Base-by-base conservation (phyloP, 2,329 filamentous ascomycete species). In the Colletotrichum sansevieriae region DNA sequence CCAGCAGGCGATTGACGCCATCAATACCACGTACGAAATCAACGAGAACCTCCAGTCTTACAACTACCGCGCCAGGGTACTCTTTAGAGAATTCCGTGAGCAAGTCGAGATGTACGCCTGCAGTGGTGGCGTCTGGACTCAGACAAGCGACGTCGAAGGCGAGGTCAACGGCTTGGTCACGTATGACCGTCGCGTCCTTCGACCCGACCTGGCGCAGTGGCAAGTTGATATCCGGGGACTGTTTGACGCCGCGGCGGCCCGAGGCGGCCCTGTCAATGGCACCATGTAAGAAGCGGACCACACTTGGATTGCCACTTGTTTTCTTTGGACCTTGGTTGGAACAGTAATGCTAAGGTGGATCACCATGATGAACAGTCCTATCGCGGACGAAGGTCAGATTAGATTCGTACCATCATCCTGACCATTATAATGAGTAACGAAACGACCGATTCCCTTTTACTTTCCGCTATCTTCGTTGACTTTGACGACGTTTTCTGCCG, bases 141-240 rank as follows among this genome's bases (percentile, higher is more conserved):
- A 93, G 80, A 93, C 90, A 0, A 91, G 89, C 0, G 91, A 93
- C 72, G 91, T 93, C 0, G 91, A 93, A 75, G 91, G 90, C 4
- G 91, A 93, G 75, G 88, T 93, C 9, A 93, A 93, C 72, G 91
- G 91, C 0, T 79, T 93, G 65, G 76, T 92, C 72, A 92, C 90
- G 0, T 92, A 92, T 72, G 90, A 93, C 75, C 85, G 91, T 1
- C 82, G 90, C 0, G 66, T 91, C 0, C 75, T 90, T 39, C 81
- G 90, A 1, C 84, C 87, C 4, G 80, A 92, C 66, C 78, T 81
- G 44, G 76, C 79, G 8, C 85, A 88, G 77, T 92, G 90, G 90
- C 83, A 82, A 73, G 75, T 74, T 0, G 89, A 91, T 74, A 91
- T 91, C 51, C 76, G 84, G 71, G 83, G 81, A 2, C 74, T 92